Base-by-base conservation (phyloP, 768 basidiomycete genomes). In the Tylopilus intermedius region DNA sequence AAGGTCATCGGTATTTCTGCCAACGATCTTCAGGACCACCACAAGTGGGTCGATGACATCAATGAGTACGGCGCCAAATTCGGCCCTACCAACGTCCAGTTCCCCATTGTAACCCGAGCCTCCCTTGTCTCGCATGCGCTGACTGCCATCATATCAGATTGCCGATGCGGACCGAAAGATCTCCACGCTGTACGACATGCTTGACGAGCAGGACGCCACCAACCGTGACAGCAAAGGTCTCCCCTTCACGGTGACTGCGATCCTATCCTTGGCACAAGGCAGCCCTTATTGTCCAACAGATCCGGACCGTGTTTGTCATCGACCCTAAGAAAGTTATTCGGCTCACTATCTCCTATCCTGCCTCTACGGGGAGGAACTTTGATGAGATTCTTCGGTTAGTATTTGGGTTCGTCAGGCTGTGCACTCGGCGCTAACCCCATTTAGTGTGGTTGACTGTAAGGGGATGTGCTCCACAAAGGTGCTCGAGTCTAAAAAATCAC, bases 271-370 rank as follows among this genome's bases (percentile, higher is more conserved):
- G 27, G 24, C 35, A 39, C 26, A 37, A 37, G 9, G 13, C 27
- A 39, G 5, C 18, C 13, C 47, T 53, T 35, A 58, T 41, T 42
- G 50, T 47, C 24, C 42, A 32, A 15, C 51, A 90, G 87, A 83
- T 99, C 72, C 88, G 96, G 55, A 96, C 93, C 8, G 96, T 99
- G 55, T 99, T 95, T 72, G 75, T 99, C 59, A 92, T 99, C 64
- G 96, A 99, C 74, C 94, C 96, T 42, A 92, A 91, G 75, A 93
- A 96, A 76, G 79, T 83, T 63, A 96, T 99, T 67, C 89, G 95
- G 56, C 74, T 96, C 62, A 90, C 83, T 14, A 62, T 99, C 59
- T 75, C 92, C 26, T 98, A 98, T 76, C 96, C 96, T 53, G 94
- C 95, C 45, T 86, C 92, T 11, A 94, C 94, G 62, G 96, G 95